Evolutionary conservation across 176 grass and related monocot species (phyloP).

Genomic region (Aechmea fasciata): DNA sequence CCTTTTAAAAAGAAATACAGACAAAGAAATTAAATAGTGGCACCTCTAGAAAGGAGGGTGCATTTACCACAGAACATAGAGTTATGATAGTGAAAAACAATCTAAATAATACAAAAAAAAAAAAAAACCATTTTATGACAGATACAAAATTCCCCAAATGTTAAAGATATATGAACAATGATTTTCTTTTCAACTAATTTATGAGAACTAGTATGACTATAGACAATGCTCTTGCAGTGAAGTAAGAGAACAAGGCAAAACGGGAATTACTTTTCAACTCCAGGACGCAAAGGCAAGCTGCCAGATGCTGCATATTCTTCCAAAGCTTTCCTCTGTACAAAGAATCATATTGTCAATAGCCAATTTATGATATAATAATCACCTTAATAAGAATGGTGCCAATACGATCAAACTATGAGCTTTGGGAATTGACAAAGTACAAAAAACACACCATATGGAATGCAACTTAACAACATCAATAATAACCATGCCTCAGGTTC

Average conservation of each 20-base stretch:
- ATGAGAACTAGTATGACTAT: no score
- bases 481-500: background rate
- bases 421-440: no score
- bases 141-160: background rate
- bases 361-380: no score
- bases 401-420: no score
- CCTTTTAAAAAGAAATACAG: no score
- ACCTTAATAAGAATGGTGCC: no score
- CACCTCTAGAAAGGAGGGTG: no score
- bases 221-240: background rate
- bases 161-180: background rate
- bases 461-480: background rate
- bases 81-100: no score
- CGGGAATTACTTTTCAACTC: constrained; percentile 54
- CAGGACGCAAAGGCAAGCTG: constrained; percentile 70
- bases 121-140: background rate
- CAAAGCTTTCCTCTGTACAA: constrained; percentile 69
- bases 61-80: background rate
- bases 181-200: background rate
- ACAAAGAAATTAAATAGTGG: no score
- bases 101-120: background rate
- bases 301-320: constrained; percentile 59
- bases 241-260: background rate
- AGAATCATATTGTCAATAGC: background rate
- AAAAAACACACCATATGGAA: background rate